phyloP scores from a whole-genome alignment of 306 rosid species.

The Bauhinia variegata region DNA sequence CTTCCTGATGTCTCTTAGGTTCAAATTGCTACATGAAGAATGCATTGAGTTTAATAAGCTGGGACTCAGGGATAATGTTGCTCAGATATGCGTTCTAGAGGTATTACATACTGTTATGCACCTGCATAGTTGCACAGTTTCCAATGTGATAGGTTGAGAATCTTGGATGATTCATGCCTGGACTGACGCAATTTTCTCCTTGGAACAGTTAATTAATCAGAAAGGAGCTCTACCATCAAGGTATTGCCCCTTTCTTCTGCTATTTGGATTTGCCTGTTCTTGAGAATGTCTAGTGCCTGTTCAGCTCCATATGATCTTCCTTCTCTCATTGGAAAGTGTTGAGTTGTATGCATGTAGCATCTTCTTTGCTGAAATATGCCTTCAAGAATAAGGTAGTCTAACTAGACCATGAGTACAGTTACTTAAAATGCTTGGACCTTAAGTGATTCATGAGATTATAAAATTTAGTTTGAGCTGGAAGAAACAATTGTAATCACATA shows the following conservation, averaged over 20 bases:
- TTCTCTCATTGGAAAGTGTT: neutral
- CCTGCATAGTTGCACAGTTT: constrained; percentile 15
- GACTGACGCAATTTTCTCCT: constrained; percentile 31
- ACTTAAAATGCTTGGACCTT: neutral
- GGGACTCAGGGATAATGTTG: constrained; percentile 95
- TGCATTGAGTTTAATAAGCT: constrained; percentile 78
- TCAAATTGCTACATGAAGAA: constrained; percentile 81
- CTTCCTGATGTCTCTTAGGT: constrained; percentile 51
- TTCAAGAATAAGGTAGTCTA: constrained; percentile 10
- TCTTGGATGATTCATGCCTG: constrained; percentile 18
- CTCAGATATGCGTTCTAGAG: constrained; percentile 91
- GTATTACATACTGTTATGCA: constrained; percentile 42
- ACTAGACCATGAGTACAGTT: neutral
- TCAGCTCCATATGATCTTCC: neutral
- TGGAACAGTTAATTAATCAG: constrained; percentile 56
- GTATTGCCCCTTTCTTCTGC: constrained; percentile 45
- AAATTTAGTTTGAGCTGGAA: neutral
- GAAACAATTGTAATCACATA: neutral
- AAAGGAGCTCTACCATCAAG: constrained; percentile 55
- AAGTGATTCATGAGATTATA: constrained; percentile 2
- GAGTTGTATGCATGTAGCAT: constrained; percentile 18
- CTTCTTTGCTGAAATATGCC: neutral
- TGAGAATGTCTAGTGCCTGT: constrained; percentile 17
- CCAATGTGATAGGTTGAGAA: constrained; percentile 25
- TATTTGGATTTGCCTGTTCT: constrained; percentile 17